Evolutionary conservation across 768 basidiomycete species (phyloP).

Genomic region (Harrya chromipes): DNA sequence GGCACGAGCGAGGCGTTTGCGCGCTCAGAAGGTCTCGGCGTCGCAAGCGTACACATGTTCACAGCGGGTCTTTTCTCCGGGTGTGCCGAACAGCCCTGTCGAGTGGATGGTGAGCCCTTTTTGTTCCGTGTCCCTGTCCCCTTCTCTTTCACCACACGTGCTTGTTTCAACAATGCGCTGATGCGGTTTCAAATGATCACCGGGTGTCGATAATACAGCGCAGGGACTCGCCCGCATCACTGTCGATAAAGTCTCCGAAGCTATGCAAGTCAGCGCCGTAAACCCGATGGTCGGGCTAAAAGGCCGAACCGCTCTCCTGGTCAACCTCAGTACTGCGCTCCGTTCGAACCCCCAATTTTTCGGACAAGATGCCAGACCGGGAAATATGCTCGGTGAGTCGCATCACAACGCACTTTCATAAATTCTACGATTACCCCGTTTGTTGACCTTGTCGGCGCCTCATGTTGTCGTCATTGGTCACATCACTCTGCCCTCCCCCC

Average conservation of each 20-base stretch:
- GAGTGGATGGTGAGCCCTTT: slow-evolving; percentile 67
- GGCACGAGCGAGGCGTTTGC: slow-evolving; percentile 50
- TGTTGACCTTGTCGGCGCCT: too few relatives aligned
- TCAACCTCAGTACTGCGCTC: slow-evolving; percentile 71
- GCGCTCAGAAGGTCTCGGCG: slow-evolving; percentile 80
- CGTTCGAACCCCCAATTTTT: slow-evolving; percentile 64
- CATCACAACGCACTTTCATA: too few relatives aligned
- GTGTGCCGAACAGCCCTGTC: slow-evolving; percentile 49
- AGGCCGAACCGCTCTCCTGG: slow-evolving; percentile 76
- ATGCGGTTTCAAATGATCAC: not conserved
- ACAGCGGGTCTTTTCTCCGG: slow-evolving; percentile 77
- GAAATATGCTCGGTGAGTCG: slow-evolving; percentile 69
- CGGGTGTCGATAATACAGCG: slow-evolving; percentile 43
- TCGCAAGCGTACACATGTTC: slow-evolving; percentile 93
- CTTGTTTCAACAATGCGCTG: not conserved
- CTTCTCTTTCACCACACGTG: not conserved
- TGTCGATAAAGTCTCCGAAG: slow-evolving; percentile 51
- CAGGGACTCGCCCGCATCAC: slow-evolving; percentile 67
- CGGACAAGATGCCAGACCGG: slow-evolving; percentile 70
- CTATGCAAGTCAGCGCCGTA: slow-evolving; percentile 72
- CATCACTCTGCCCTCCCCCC: too few relatives aligned
- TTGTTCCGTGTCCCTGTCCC: not conserved
- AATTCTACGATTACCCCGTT: too few relatives aligned
- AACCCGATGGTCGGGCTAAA: slow-evolving; percentile 93
- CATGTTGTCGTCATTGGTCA: too few relatives aligned